phyloP scores from a whole-genome alignment of 345 rosid species.

The Linum trigynum region DNA sequence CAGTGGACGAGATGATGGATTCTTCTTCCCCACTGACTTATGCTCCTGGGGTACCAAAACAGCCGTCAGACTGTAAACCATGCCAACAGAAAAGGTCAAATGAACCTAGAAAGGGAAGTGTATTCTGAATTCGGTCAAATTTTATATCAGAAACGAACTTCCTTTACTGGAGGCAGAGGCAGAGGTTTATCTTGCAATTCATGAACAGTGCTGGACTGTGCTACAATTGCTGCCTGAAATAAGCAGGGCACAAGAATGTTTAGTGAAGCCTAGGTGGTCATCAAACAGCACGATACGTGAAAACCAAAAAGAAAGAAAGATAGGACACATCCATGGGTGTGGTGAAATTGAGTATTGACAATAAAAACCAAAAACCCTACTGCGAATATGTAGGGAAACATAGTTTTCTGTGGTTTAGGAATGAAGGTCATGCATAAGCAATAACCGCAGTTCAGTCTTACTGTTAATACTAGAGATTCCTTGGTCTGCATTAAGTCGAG shows the following conservation, averaged over 20 bases:
- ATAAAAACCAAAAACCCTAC: no score
- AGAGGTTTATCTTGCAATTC: conserved; percentile 58
- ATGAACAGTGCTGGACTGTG: conserved; percentile 40
- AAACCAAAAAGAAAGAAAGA: background rate
- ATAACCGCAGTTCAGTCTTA: no score
- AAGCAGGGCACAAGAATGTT: conserved; percentile 4
- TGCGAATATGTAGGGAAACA: no score
- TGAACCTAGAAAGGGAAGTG: no score
- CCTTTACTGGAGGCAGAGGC: conserved; percentile 19
- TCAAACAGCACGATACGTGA: background rate
- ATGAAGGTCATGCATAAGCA: no score
- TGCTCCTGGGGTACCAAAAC: conserved; percentile 27
- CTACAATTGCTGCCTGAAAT: conserved; percentile 80
- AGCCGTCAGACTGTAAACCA: background rate
- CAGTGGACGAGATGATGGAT: conserved; percentile 44
- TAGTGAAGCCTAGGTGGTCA: conserved; percentile 2
- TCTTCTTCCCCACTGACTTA: conserved; percentile 46
- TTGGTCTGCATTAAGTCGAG: no score
- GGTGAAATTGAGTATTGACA: no score
- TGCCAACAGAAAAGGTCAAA: no score
- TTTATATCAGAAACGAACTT: conserved; percentile 29
- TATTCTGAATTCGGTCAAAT: no score
- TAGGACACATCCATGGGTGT: background rate
- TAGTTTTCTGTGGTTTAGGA: no score
- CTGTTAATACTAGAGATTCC: no score